A percentile compares a stretch with the other conserved stretches of the same genome.
Conservation (phyloP, 331 rosid species). For the Phaseolus coccineus region DNA sequence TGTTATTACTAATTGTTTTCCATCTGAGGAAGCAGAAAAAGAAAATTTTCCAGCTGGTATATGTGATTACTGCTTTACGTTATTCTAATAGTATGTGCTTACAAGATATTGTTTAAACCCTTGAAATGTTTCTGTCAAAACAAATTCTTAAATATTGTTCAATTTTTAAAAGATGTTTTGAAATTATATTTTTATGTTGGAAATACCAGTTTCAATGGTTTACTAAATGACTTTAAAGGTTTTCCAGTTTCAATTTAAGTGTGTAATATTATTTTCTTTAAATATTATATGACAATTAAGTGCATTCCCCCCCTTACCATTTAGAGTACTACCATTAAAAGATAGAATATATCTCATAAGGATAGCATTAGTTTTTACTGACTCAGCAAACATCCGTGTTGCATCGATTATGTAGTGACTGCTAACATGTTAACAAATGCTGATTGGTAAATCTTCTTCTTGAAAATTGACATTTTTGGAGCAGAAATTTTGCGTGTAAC, state of each 20-base stretch:
- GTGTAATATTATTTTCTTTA: constrained; percentile 39
- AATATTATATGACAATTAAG: constrained; percentile 48
- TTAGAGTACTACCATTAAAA: constrained; percentile 48
- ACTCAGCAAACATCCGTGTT: constrained; percentile 79
- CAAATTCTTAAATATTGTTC: constrained; percentile 12
- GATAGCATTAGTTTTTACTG: constrained; percentile 70
- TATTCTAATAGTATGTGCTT: constrained; percentile 21
- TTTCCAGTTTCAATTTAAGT: not conserved
- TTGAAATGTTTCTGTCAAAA: constrained; percentile 20
- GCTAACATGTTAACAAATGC: constrained; percentile 98
- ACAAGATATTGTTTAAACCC: constrained; percentile 30
- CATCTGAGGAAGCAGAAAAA: constrained; percentile 24
- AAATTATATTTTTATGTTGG: constrained; percentile 30
- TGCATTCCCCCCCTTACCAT: constrained; percentile 38
- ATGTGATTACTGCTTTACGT: constrained; percentile 26
- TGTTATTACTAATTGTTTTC: constrained; percentile 11
- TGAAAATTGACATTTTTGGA: constrained; percentile 99
- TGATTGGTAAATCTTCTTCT: constrained; percentile 99
- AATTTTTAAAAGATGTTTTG: constrained; percentile 19
- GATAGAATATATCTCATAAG: constrained; percentile 53
- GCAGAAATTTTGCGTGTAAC: constrained; percentile 99
- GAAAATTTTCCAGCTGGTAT: constrained; percentile 26
- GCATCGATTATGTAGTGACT: constrained; percentile 88
- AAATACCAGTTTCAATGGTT: constrained; percentile 34
- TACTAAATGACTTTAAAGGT: constrained; percentile 31